Percentiles rank a stretch among this genome's conserved stretches.
phyloP scores from a whole-genome alignment of 139 green algal genomes.

The Chlorella sp. region DNA sequence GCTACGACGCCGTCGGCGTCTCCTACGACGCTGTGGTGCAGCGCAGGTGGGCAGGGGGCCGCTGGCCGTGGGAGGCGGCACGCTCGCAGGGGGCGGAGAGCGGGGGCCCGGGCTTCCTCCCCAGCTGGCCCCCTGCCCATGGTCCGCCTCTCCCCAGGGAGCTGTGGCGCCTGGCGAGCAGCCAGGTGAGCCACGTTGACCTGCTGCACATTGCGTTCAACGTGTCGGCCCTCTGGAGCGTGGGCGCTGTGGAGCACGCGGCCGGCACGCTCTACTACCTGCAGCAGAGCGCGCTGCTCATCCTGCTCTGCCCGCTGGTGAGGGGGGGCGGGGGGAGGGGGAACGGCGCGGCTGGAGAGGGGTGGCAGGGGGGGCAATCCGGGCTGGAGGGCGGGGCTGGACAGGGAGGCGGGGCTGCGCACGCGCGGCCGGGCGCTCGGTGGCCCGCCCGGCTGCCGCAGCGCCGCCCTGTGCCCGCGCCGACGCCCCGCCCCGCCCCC shows the following conservation, averaged over 20 bases:
- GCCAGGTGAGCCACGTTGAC: slow-evolving; percentile 63
- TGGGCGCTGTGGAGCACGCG: slow-evolving; percentile 40
- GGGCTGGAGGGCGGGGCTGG: neutral
- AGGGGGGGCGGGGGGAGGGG: neutral
- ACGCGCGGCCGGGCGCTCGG: too few species aligned
- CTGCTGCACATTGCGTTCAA: slow-evolving; percentile 74
- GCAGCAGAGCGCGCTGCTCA: slow-evolving; percentile 41
- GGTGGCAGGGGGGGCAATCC: neutral
- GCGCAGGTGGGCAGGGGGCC: neutral
- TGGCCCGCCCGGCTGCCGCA: neutral
- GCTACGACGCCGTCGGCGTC: slow-evolving; percentile 62
- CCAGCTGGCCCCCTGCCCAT: neutral
- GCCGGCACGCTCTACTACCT: slow-evolving; percentile 55
- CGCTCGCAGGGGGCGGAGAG: neutral
- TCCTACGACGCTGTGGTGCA: slow-evolving; percentile 62
- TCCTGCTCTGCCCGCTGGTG: slow-evolving; percentile 48
- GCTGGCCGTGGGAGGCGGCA: neutral
- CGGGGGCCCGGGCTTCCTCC: neutral
- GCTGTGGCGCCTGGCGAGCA: slow-evolving; percentile 51
- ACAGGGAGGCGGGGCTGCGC: neutral
- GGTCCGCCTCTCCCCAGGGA: slow-evolving; percentile 18
- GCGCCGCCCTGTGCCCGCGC: neutral
- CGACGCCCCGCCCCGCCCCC: neutral
- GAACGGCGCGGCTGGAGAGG: neutral
- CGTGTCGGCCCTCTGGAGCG: slow-evolving; percentile 61